phyloP scores from a whole-genome alignment of 768 basidiomycete species.

The Lactarius quietus region DNA sequence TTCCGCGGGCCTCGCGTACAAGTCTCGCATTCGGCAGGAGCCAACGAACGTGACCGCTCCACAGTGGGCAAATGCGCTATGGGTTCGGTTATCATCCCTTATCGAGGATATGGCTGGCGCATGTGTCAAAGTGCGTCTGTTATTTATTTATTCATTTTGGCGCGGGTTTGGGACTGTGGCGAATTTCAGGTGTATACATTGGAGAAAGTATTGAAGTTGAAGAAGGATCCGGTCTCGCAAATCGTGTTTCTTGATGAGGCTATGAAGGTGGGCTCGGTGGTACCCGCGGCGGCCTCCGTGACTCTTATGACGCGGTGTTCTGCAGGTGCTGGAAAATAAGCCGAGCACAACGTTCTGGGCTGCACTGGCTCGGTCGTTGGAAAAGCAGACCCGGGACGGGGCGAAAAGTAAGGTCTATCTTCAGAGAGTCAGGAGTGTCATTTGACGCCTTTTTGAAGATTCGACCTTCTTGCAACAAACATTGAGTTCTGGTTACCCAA shows the following conservation, averaged over 20 bases:
- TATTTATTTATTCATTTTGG: not conserved
- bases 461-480: slow-evolving; percentile 92
- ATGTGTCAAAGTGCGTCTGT: slow-evolving; percentile 71
- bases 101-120: slow-evolving; percentile 87
- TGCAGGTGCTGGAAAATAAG: slow-evolving; percentile 80
- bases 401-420: slow-evolving; percentile 56
- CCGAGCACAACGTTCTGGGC: slow-evolving; percentile 93
- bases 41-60: slow-evolving; percentile 86
- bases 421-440: not conserved
- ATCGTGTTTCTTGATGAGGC: slow-evolving; percentile 86
- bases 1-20: slow-evolving; percentile 54
- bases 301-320: not conserved
- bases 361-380: slow-evolving; percentile 71
- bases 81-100: slow-evolving; percentile 75
- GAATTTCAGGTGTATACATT: slow-evolving; percentile 78
- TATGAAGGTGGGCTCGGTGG: slow-evolving; percentile 66
- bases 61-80: slow-evolving; percentile 80
- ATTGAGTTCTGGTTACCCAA: slow-evolving; percentile 81
- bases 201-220: slow-evolving; percentile 88
- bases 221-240: slow-evolving; percentile 77
- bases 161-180: slow-evolving; percentile 1
- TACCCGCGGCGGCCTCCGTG: not conserved
- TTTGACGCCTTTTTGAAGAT: slow-evolving; percentile 40
- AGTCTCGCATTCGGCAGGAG: slow-evolving; percentile 83
- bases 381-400: slow-evolving; percentile 77